Conservation (phyloP, 2,329 filamentous ascomycete species). For the Exophiala sp. region DNA sequence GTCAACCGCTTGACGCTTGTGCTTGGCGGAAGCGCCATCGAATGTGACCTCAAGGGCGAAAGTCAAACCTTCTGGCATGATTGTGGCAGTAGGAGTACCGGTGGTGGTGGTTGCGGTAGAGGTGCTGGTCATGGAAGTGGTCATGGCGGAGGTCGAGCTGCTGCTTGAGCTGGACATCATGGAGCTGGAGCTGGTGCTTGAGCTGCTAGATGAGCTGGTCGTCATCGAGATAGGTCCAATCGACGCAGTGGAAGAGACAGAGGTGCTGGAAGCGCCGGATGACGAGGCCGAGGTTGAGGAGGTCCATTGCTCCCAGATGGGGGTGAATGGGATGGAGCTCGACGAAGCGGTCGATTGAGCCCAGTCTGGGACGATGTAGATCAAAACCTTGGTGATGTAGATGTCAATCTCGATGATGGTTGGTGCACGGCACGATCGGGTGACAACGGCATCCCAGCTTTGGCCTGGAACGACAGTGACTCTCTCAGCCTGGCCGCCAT, state of each 20-base stretch:
- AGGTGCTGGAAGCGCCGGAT: background rate
- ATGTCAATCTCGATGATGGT: conserved; percentile 4
- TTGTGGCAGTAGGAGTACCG: too few species aligned
- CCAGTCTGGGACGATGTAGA: conserved; percentile 4
- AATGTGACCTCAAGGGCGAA: too few species aligned
- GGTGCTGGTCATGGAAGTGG: background rate
- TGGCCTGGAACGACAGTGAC: conserved; percentile 1
- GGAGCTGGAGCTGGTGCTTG: background rate
- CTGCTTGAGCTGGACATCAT: background rate
- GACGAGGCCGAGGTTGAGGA: too few species aligned
- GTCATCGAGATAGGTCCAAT: background rate
- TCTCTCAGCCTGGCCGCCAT: background rate
- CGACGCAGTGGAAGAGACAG: background rate
- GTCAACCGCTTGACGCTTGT: too few species aligned
- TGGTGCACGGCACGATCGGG: conserved; percentile 1
- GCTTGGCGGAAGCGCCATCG: too few species aligned
- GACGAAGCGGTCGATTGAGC: background rate
- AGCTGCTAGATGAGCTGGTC: background rate
- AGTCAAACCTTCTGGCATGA: too few species aligned
- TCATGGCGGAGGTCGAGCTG: background rate
- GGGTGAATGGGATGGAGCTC: background rate
- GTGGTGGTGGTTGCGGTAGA: background rate
- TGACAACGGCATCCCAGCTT: conserved; percentile 5
- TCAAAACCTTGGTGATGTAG: conserved; percentile 5
- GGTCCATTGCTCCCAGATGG: background rate